These are phyloP conservation scores for Phlebiopsis flavidoalba DNA, from an alignment of 768 basidiomycete species.

Conservation along the genomic window DNA sequence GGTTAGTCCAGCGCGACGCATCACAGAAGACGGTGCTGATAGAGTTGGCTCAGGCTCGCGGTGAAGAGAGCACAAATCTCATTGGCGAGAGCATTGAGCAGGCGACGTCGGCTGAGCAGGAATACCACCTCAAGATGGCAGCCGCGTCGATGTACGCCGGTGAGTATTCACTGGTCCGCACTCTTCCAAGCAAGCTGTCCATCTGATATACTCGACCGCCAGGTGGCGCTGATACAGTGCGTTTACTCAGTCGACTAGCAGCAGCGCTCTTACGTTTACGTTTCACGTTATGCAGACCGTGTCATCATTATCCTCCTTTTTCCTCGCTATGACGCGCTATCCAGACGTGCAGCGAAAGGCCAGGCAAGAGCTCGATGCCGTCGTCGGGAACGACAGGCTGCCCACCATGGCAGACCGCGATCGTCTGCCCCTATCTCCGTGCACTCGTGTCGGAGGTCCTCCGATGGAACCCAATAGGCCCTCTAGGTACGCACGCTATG, in stretches of 20 bases:
- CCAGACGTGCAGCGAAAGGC: constrained; percentile 15
- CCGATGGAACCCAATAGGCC: constrained; percentile 29
- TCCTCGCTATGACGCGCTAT: constrained; percentile 16
- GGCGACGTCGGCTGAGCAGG: constrained; percentile 41
- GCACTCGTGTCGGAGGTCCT: constrained; percentile 22
- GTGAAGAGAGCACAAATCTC: constrained; percentile 43
- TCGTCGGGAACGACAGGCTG: constrained; percentile 13
- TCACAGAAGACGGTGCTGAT: neutral
- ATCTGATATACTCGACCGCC: neutral
- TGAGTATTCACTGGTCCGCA: neutral
- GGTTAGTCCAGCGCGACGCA: constrained; percentile 23
- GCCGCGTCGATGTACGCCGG: constrained; percentile 21
- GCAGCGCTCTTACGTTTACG: neutral
- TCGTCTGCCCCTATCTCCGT: constrained; percentile 9
- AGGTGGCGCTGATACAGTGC: constrained; percentile 36
- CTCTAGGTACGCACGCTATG: constrained; percentile 3
- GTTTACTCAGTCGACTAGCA: neutral
- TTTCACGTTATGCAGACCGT: constrained; percentile 5
- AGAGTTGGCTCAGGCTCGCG: constrained; percentile 48
- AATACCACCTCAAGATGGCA: constrained; percentile 63
- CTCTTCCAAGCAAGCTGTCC: neutral
- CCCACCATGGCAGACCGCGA: constrained; percentile 9
- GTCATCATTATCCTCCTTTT: constrained; percentile 7
- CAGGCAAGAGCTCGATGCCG: constrained; percentile 16
- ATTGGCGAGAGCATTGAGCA: constrained; percentile 41